Evolutionary conservation across 1,284 basidiomycete genomes (phyloP), one percentile per base, ranked within the genome.

Genomic region (Mycena sp.): DNA sequence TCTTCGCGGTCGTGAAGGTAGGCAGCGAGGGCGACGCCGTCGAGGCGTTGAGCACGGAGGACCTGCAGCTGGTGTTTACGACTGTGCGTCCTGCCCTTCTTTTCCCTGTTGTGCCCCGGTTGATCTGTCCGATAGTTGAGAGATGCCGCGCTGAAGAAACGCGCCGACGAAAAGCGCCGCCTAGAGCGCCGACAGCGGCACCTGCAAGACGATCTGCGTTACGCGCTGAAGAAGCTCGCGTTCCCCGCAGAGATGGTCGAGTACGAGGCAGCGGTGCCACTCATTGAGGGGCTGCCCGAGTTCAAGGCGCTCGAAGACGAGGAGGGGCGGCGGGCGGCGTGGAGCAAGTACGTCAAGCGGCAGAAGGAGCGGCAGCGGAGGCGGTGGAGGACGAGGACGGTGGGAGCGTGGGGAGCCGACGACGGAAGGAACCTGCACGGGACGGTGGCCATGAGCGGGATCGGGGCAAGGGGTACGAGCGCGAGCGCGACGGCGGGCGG

Each of bases 151-250:
- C 69, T 89, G 37, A 92, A 90, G 75, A 89, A 88, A 62, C 86
- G 89, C 40, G 88, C 91, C 25, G 95, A 95, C 26, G 95, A 94
- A 76, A 89, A 84, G 68, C 86, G 93, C 16, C 84, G 92, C 25
- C 80, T 89, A 0, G 98, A 99, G 76, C 85, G 95, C 48, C 90
- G 87, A 70, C 87, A 91, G 64, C 86, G 97, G 23, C 93, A 98
- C 75, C 79, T 93, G 60, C 94, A 98, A 72, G 97, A 99, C 74
- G 98, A 99, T 72, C 82, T 99, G 35, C 91, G 98, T 4, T 98
- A 99, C 76, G 98, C 96, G 0, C 83, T 99, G 67, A 96, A 94
- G 79, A 96, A 97, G 73, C 81, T 97, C 5, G 78, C 92, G 0
- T 90, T 95, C 35, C 85, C 92, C 1, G 78, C 97, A 44, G 92